Evolutionary conservation across 306 rosid genomes (phyloP), one percentile per base, ranked within the genome.

Genomic region (Lathyrus oleraceus): DNA sequence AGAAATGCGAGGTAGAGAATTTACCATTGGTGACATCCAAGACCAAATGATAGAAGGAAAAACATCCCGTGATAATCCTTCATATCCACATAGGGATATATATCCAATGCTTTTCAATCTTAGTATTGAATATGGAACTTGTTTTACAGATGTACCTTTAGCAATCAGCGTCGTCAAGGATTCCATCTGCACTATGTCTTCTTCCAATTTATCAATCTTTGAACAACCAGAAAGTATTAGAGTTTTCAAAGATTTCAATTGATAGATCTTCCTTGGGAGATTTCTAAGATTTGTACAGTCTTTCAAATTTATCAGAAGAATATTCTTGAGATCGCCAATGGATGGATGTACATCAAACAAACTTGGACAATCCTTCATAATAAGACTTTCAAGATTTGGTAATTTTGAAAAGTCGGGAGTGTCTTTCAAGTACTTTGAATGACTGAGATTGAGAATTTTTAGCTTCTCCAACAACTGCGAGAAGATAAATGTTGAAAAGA

Each of bases 391-490:
- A 2, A 48, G 53, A 15, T 48, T 48, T 7, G 53, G 53, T 8
- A 48, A 15, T 48, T 48, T 48, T 48, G 53, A 15, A 71, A 72
- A 78, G 8, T 80, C 70, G 0, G 87, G 87, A 13, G 81, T 75
- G 0, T 2, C 9, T 5, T 13, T 42, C 30, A 81, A 53, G 71
- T 5, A 0, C 0, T 0, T 2, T 6, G 81, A 86, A 27, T 49
- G 23, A 42, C 84, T 28, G 0, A 86, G 68, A 70, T 73, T 73
- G 25, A 83, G 84, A 16, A 75, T 28, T 28, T 66, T 78, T 49
- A 86, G 63, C 0, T 15, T 19, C 20, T 38, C 20, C 23, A 77
- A 58, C 35, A 64, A 0, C 82, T 77, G 25, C 48, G 20, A 8
- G 39, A 15, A 43, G 14, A 49, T 8, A 60, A 54, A 20, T n/a